Evolutionary conservation across 2,329 filamentous ascomycete species (phyloP).

Genomic region (Stachybotrys echinatus): DNA sequence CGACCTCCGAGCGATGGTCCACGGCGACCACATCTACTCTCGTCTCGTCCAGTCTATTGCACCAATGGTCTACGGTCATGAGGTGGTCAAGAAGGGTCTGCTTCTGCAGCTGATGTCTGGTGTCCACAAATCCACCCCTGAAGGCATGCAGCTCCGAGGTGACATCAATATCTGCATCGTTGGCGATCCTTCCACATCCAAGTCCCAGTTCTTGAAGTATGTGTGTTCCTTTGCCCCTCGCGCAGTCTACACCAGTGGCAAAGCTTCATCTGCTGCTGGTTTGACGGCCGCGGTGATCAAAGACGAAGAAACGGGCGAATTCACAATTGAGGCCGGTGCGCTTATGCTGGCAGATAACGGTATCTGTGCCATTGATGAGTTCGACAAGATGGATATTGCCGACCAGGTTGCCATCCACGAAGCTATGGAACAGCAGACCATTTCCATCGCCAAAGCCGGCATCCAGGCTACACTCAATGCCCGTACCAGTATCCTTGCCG

Average conservation of each 20-base stretch:
- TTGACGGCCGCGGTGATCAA: conserved; percentile 95
- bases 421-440: conserved; percentile 99
- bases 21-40: conserved; percentile 91
- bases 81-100: conserved; percentile 95
- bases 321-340: conserved; percentile 96
- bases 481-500: conserved; percentile 88
- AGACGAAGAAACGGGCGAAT: conserved; percentile 96
- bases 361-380: conserved; percentile 97
- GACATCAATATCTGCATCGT: conserved; percentile 99
- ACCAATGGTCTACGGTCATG: conserved; percentile 95
- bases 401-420: conserved; percentile 99
- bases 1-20: conserved; percentile 87
- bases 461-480: conserved; percentile 98
- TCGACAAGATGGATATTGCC: conserved; percentile 98
- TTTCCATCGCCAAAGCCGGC: conserved; percentile 96
- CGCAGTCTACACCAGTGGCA: conserved; percentile 95
- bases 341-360: conserved; percentile 97
- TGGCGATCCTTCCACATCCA: conserved; percentile 92
- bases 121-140: conserved; percentile 83
- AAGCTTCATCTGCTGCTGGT: conserved; percentile 95
- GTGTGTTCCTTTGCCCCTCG: conserved; percentile 95
- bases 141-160: conserved; percentile 92
- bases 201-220: conserved; percentile 98
- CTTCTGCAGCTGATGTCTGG: conserved; percentile 94
- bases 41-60: conserved; percentile 89